Evolutionary conservation across 2,329 filamentous ascomycete species (phyloP).

Genomic region (Aaosphaeria pasadenensis): DNA sequence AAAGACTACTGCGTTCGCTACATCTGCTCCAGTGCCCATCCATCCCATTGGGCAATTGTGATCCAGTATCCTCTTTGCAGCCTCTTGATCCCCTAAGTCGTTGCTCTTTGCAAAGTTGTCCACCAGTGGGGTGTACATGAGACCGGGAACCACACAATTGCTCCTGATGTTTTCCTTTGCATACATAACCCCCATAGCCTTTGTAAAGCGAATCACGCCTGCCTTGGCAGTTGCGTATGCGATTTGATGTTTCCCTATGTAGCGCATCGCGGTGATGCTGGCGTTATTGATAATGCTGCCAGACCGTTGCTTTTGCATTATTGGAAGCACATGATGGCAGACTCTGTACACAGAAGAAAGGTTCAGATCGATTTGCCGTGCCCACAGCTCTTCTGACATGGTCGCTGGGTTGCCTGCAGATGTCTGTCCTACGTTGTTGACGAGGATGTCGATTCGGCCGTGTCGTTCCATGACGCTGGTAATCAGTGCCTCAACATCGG

Average conservation of each 20-base stretch:
- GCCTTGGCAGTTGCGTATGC: slow-evolving; percentile 38
- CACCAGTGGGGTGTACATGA: slow-evolving; percentile 50
- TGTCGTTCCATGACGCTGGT: slow-evolving; percentile 21
- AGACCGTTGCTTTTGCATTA: slow-evolving; percentile 51
- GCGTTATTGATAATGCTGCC: slow-evolving; percentile 45
- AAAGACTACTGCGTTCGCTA: slow-evolving; percentile 30
- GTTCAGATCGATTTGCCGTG: slow-evolving; percentile 54
- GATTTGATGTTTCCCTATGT: slow-evolving; percentile 2
- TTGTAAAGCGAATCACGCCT: slow-evolving; percentile 51
- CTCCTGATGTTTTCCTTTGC: slow-evolving; percentile 47
- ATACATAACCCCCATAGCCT: slow-evolving; percentile 51
- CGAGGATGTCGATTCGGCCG: slow-evolving; percentile 53
- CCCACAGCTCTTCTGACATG: slow-evolving; percentile 51
- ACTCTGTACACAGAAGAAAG: slow-evolving; percentile 56
- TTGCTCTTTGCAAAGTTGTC: slow-evolving; percentile 6
- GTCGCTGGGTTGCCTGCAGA: slow-evolving; percentile 50
- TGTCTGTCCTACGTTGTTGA: slow-evolving; percentile 55
- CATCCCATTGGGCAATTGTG: slow-evolving; percentile 19
- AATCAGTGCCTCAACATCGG: not conserved
- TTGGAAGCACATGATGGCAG: slow-evolving; percentile 51
- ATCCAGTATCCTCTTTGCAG: slow-evolving; percentile 8
- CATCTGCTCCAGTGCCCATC: slow-evolving; percentile 33
- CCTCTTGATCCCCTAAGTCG: slow-evolving; percentile 5
- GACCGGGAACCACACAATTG: slow-evolving; percentile 55
- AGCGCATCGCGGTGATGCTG: not conserved